phyloP scores from a whole-genome alignment of 2,329 filamentous ascomycete species.

The Botryotinia calthae region DNA sequence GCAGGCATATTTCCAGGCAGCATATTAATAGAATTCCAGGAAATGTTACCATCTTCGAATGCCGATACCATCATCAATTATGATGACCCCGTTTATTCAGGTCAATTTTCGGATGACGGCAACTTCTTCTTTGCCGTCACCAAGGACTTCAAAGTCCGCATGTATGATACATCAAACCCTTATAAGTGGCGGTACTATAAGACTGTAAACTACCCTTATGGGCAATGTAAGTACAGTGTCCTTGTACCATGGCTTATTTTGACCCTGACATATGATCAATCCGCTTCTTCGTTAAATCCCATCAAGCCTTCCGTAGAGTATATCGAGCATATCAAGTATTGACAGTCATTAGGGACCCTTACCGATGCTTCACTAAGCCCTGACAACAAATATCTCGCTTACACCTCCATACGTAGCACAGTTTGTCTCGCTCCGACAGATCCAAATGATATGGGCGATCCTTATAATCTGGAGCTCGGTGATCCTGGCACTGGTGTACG shows the following conservation, averaged over 20 bases:
- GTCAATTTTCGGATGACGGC: slow-evolving; percentile 94
- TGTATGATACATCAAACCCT: slow-evolving; percentile 97
- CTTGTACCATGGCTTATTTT: not conserved
- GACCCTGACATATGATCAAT: not conserved
- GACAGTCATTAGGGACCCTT: slow-evolving; percentile 64
- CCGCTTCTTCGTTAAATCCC: not conserved
- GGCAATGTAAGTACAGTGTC: slow-evolving; percentile 47
- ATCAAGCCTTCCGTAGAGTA: not conserved
- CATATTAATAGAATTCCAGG: slow-evolving; percentile 44
- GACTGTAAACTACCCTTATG: slow-evolving; percentile 78
- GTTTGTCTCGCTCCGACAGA: slow-evolving; percentile 88
- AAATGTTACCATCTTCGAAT: slow-evolving; percentile 71
- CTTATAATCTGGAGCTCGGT: slow-evolving; percentile 73
- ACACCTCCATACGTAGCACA: slow-evolving; percentile 80
- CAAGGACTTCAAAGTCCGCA: slow-evolving; percentile 89
- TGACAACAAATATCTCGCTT: slow-evolving; percentile 88
- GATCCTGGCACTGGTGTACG: slow-evolving; percentile 43
- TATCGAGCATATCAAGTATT: not conserved
- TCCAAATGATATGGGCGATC: slow-evolving; percentile 75
- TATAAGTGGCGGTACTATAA: slow-evolving; percentile 97
- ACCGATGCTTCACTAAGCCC: slow-evolving; percentile 90
- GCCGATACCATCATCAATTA: slow-evolving; percentile 89
- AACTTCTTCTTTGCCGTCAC: slow-evolving; percentile 95
- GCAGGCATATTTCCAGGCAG: not conserved
- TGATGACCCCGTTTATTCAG: slow-evolving; percentile 83